Evolutionary conservation across 371 early-diverging fungal genomes (phyloP), one percentile per base, ranked within the genome.

Genomic region (Coemansia sp.): DNA sequence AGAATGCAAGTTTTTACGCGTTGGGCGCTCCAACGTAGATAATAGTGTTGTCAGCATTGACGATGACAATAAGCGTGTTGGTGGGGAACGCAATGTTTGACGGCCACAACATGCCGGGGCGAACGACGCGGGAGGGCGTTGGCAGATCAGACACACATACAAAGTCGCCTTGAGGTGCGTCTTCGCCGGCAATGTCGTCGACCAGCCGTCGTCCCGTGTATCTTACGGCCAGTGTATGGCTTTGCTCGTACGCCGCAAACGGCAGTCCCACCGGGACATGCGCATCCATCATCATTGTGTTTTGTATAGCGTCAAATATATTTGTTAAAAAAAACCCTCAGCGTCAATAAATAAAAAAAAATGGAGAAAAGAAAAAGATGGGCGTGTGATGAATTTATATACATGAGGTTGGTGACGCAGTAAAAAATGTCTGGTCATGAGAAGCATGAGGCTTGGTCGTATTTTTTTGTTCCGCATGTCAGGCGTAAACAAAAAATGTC

Each of bases 121-220:
- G 67, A 14, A 75, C 30, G 26, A 75, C 68, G 25, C 67, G 67
- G 7, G 64, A 64, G 20, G 71, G 71, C 14, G 60, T 23, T 1
- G 75, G 75, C 23, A 75, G 64, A 60, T 71, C 75, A 1, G 75
- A 75, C 37, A 71, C 64, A 21, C 12, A 71, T 14, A 71, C 64
- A 12, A 50, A 18, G 47, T 9, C 14, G 18, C 30, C 71, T 3
- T 37, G 50, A 14, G 67, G 66, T 2, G 69, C 30, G 37, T 59
- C 62, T 59, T 75, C 75, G 33, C 75, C 75, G 1, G 75, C 75
- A n/a, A 75, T 54, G 30, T 75, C 75, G 67, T 75, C 75, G 9
- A 75, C 55, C 3, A 75, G 60, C 57, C 47, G 59, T 11, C 75
- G 75, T 40, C 59, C 21, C 14, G 39, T 67, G 56, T 75, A 75